A percentile compares a stretch with the other conserved stretches of the same genome.
Evolutionary conservation across 1,284 basidiomycete genomes (phyloP).

Genomic region (Marasmius oreades): DNA sequence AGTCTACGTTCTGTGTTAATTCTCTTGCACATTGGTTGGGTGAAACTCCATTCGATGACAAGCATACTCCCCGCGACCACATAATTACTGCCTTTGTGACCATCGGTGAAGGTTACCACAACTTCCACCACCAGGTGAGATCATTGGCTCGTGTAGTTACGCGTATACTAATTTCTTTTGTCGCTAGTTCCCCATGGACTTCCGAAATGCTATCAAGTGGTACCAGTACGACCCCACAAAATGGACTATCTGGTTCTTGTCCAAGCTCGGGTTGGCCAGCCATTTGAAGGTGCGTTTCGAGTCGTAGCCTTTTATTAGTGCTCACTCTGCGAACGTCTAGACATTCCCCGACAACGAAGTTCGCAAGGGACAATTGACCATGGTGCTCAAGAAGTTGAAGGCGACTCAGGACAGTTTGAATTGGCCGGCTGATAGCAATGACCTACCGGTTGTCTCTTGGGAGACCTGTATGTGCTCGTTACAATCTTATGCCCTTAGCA

Average conservation of each 20-base stretch:
- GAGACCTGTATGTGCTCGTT: constrained; percentile 64
- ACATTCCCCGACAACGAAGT: constrained; percentile 93
- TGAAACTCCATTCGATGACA: constrained; percentile 90
- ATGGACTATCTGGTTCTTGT: constrained; percentile 81
- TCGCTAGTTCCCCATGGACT: constrained; percentile 85
- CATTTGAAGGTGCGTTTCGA: constrained; percentile 68
- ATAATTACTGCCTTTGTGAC: constrained; percentile 85
- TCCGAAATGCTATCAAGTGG: constrained; percentile 91
- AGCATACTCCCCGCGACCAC: constrained; percentile 90
- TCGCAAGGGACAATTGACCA: constrained; percentile 87
- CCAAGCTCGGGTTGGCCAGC: constrained; percentile 71
- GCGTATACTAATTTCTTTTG: background rate
- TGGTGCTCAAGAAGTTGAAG: constrained; percentile 85
- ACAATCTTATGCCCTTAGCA: background rate
- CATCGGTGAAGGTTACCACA: constrained; percentile 94
- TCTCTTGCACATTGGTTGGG: constrained; percentile 95
- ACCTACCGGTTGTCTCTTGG: constrained; percentile 84
- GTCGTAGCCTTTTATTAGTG: background rate
- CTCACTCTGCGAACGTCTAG: constrained; percentile 22
- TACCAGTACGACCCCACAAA: constrained; percentile 90
- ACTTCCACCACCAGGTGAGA: constrained; percentile 79
- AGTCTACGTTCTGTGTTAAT: constrained; percentile 95
- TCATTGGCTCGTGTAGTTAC: background rate
- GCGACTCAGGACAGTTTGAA: constrained; percentile 65
- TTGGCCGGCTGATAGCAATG: constrained; percentile 78